Base-by-base conservation (phyloP, 176 grass and related monocot genomes). In the Leersia perrieri region DNA sequence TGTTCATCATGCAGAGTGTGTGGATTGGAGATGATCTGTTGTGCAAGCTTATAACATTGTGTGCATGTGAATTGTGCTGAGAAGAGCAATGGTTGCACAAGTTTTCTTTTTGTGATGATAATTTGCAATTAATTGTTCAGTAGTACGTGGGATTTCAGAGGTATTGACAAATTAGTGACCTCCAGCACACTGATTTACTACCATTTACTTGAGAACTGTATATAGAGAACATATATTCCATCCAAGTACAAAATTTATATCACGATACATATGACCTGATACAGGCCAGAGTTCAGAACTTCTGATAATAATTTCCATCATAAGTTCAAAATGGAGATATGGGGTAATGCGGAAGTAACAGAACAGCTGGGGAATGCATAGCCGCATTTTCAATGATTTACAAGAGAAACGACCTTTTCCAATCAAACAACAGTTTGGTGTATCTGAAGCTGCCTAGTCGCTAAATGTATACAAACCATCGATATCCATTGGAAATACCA, bases 1-100 rank as follows among this genome's bases (percentile, higher is more conserved):
- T 68, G 67, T 81, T 44, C 32, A 62, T 81, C 89, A 68, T 72
- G 67, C 82, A 26, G 32, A 20, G 41, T 3, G 82, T 75, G 72
- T 85, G 82, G 49, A 42, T 71, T 35, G 57, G 44, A 27, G 82
- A 69, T 36, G 82, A 30, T 72, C 57, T 76, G 41, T 7, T 76
- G 64, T 80, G 73, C 77, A 89, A 89, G 87, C 81, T 51, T 80
- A 77, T 13, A 23, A 72, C 49, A 85, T 13, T 22, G 55, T 77
- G 9, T 15, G 55, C 87, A 85, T 75, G 87, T 66, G 77, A 81
- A 14, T 1, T 81, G 82, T 44, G 77, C 55, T 77, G 82, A 33
- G 57, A 64, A 85, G 82, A 76, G 64, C n/a, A 61, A 62, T 27
- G 35, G 4, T 41, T 41, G 76, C 76, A 66, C 33, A 66, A 66